These are phyloP conservation scores for Ustilago shanxiensis DNA, from an alignment of 1,284 basidiomycete genomes.

Conservation along the genomic window DNA sequence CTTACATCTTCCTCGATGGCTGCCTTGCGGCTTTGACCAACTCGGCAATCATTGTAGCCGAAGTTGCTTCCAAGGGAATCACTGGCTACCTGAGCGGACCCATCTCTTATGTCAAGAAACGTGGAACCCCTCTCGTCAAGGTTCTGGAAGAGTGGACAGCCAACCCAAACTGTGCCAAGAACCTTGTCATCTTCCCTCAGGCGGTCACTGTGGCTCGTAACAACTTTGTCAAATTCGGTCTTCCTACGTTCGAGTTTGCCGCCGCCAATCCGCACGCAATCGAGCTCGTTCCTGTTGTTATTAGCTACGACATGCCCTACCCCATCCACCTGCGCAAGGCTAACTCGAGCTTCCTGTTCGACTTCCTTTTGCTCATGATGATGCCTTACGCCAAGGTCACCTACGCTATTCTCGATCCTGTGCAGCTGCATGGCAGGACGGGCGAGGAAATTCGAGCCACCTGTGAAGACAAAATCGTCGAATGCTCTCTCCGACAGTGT, in stretches of 20 bases:
- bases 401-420: slow-evolving; percentile 24
- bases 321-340: slow-evolving; percentile 34
- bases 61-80: slow-evolving; percentile 16
- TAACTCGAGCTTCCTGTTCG: slow-evolving; percentile 37
- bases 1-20: slow-evolving; percentile 34
- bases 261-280: slow-evolving; percentile 20
- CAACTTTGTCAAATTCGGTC: slow-evolving; percentile 34
- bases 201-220: slow-evolving; percentile 31
- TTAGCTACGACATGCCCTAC: slow-evolving; percentile 40
- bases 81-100: slow-evolving; percentile 17
- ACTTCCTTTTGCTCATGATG: slow-evolving; percentile 34
- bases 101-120: slow-evolving; percentile 29
- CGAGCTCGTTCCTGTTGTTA: slow-evolving; percentile 26
- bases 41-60: slow-evolving; percentile 25
- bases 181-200: slow-evolving; percentile 32
- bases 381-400: slow-evolving; percentile 37
- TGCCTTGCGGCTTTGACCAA: slow-evolving; percentile 27
- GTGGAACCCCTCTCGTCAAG: slow-evolving; percentile 13
- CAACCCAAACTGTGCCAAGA: slow-evolving; percentile 26
- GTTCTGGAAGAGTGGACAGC: slow-evolving; percentile 24
- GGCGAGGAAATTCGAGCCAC: slow-evolving; percentile 26
- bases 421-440: slow-evolving; percentile 18
- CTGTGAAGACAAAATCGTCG: slow-evolving; percentile 26
- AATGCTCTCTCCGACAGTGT: slow-evolving; percentile 34
- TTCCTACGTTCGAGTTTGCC: slow-evolving; percentile 29